These are phyloP conservation scores for Skeletonema grethae DNA, from an alignment of 108 stramenopile genomes.

Conservation along the genomic window DNA sequence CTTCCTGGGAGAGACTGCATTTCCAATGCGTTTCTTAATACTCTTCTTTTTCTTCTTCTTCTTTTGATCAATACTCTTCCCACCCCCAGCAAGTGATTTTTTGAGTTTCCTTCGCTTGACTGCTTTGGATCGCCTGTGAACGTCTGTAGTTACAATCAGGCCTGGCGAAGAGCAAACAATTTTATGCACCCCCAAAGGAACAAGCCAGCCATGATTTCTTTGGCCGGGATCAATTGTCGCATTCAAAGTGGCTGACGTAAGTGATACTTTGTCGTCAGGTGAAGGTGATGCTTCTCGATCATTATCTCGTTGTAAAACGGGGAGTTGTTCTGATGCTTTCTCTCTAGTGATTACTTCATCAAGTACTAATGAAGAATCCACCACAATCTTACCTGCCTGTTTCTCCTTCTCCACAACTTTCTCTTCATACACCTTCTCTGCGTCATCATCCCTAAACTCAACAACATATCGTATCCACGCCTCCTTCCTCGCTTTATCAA, in stretches of 20 bases:
- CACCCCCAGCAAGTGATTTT: constrained; percentile 17
- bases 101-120: constrained; percentile 35
- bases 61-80: constrained; percentile 6
- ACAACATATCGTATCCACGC: constrained; percentile 40
- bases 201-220: constrained; percentile 43
- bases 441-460: constrained; percentile 19
- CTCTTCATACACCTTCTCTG: constrained; percentile 4
- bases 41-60: constrained; percentile 28
- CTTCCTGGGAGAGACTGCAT: not conserved
- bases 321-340: not conserved
- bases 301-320: not conserved
- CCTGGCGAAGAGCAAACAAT: constrained; percentile 40
- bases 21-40: not conserved
- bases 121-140: constrained; percentile 36
- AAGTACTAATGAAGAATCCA: not conserved
- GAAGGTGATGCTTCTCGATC: not conserved
- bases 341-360: not conserved
- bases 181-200: constrained; percentile 43
- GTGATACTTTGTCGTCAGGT: not conserved
- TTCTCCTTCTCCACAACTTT: constrained; percentile 2
- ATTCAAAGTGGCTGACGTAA: not conserved
- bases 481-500: constrained; percentile 45
- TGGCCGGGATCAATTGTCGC: not conserved
- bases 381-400: not conserved
- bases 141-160: constrained; percentile 35